phyloP scores from a whole-genome alignment of 148 eudicot species.

The Nepenthes gracilis region DNA sequence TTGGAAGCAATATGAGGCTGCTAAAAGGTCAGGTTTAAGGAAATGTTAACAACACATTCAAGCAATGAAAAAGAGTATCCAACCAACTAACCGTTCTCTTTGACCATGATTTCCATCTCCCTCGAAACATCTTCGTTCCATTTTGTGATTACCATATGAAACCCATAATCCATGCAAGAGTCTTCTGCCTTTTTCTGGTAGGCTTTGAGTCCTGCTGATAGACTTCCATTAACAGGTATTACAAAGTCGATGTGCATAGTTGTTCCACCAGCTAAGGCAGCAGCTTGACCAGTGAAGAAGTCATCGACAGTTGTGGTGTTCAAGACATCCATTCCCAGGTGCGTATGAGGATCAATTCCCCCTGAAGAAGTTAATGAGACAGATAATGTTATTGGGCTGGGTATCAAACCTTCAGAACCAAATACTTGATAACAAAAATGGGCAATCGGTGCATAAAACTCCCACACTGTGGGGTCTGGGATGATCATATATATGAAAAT shows the following conservation, averaged over 20 bases:
- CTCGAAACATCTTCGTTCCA: slow-evolving; percentile 78
- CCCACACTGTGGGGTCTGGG: too few relatives aligned
- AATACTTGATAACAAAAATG: background rate
- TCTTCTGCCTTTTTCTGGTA: slow-evolving; percentile 56
- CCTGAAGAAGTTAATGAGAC: slow-evolving; percentile 29
- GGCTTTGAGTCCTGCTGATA: slow-evolving; percentile 66
- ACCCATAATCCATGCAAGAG: slow-evolving; percentile 95
- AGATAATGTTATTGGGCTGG: background rate
- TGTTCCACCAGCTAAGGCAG: slow-evolving; percentile 96
- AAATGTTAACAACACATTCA: background rate
- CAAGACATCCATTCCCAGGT: slow-evolving; percentile 87
- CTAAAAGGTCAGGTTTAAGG: background rate
- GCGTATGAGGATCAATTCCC: slow-evolving; percentile 98
- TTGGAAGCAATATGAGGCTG: slow-evolving; percentile 5
- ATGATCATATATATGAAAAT: too few relatives aligned
- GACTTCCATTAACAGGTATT: slow-evolving; percentile 77
- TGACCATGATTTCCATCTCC: slow-evolving; percentile 96
- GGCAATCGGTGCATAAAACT: too few relatives aligned
- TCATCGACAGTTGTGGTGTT: slow-evolving; percentile 82
- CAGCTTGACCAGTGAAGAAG: slow-evolving; percentile 92
- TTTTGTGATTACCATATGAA: slow-evolving; percentile 95
- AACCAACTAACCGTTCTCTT: slow-evolving; percentile 58
- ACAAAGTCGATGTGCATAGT: slow-evolving; percentile 98
- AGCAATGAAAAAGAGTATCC: background rate
- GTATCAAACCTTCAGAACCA: background rate